phyloP scores from a whole-genome alignment of 768 basidiomycete genomes.

The Rhizopogon vesiculosus region DNA sequence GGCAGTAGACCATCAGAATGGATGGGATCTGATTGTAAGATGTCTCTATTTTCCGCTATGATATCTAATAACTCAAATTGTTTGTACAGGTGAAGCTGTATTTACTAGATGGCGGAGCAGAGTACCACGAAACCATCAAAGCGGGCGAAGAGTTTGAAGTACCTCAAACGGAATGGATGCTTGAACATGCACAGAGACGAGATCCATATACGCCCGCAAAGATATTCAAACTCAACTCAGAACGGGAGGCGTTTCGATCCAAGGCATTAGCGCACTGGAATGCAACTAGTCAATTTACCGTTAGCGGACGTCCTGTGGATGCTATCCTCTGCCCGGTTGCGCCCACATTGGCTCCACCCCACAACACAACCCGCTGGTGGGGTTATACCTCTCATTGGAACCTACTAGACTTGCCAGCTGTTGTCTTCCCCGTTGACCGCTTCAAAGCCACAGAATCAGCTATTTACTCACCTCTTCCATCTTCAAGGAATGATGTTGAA shows the following conservation, averaged over 20 bases:
- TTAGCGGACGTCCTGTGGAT: conserved; percentile 43
- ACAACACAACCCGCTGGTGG: conserved; percentile 46
- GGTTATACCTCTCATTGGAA: conserved; percentile 52
- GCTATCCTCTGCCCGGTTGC: conserved; percentile 43
- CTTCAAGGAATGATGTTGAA: conserved; percentile 33
- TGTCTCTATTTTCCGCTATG: neutral
- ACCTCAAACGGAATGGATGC: conserved; percentile 40
- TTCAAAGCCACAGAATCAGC: conserved; percentile 21
- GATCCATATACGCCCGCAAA: conserved; percentile 36
- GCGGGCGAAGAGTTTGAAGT: conserved; percentile 31
- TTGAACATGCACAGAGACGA: conserved; percentile 34
- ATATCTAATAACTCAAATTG: conserved; percentile 3
- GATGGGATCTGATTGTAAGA: conserved; percentile 46
- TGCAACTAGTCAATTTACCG: conserved; percentile 28
- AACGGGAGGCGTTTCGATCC: conserved; percentile 38
- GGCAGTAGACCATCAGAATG: conserved; percentile 38
- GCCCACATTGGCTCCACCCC: conserved; percentile 44
- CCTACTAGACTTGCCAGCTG: conserved; percentile 43
- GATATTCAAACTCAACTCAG: conserved; percentile 39
- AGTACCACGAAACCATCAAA: conserved; percentile 35
- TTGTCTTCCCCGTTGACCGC: conserved; percentile 42
- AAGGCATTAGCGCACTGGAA: conserved; percentile 43
- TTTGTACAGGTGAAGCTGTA: conserved; percentile 37
- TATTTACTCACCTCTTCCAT: conserved; percentile 5
- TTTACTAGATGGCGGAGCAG: conserved; percentile 44